phyloP scores from a whole-genome alignment of 169 alveolate species.

The Plasmodium cynomolgi region DNA sequence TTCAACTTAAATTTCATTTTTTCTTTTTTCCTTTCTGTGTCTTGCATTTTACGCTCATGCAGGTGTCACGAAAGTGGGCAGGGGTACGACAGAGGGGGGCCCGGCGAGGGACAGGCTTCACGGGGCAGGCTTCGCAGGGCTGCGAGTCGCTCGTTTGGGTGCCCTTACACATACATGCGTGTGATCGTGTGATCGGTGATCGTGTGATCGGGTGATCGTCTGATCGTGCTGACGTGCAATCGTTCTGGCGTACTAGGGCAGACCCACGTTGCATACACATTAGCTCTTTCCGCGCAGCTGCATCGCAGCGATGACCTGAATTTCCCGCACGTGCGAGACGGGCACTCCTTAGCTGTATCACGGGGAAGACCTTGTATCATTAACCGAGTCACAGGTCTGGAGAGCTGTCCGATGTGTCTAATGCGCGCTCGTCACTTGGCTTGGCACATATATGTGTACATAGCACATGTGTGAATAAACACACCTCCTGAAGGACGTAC shows the following conservation, averaged over 20 bases:
- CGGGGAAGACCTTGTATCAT: not conserved
- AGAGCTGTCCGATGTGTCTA: not conserved
- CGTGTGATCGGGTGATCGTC: no score
- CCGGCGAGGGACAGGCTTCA: not conserved
- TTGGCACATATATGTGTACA: not conserved
- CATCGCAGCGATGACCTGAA: not conserved
- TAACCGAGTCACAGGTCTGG: not conserved
- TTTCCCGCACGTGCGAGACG: not conserved
- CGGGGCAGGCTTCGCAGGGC: not conserved
- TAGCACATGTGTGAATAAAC: not conserved
- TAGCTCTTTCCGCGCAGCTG: not conserved
- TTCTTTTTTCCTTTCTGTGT: conserved; percentile 58
- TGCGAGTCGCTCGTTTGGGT: not conserved
- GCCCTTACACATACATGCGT: conserved; percentile 10
- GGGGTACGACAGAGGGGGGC: conserved; percentile 1
- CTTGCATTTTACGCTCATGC: conserved; percentile 60
- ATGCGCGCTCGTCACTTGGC: not conserved
- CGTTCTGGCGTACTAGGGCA: not conserved
- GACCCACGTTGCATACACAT: not conserved
- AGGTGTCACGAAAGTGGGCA: conserved; percentile 5
- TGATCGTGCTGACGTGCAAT: not conserved
- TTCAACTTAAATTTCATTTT: conserved; percentile 60
- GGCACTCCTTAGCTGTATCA: not conserved
- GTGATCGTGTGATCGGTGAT: not conserved
- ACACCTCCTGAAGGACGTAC: not conserved